Evolutionary conservation across 164 flowering plant species (phyloP).

Genomic region (Taxillus chinensis): DNA sequence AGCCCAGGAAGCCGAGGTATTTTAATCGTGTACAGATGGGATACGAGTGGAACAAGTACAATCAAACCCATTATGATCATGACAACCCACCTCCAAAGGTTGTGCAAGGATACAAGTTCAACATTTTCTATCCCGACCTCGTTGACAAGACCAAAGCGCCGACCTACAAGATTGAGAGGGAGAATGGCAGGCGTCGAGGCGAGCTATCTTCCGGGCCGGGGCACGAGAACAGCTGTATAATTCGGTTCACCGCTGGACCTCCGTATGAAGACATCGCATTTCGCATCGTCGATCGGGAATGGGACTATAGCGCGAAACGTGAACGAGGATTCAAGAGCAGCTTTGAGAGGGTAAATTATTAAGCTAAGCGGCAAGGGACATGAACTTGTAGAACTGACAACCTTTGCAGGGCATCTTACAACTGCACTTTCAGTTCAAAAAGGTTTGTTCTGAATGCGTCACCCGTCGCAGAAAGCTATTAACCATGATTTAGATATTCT

Average conservation of each 20-base stretch:
- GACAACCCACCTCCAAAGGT: conserved; percentile 98
- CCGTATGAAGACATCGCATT: conserved; percentile 98
- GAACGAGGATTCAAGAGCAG: conserved; percentile 96
- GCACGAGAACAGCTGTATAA: conserved; percentile 93
- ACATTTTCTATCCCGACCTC: conserved; percentile 94
- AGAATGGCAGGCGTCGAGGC: conserved; percentile 80
- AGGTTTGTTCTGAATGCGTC: too few species aligned
- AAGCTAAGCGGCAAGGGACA: too few species aligned
- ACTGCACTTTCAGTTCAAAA: too few species aligned
- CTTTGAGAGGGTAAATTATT: conserved; percentile 92
- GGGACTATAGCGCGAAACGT: conserved; percentile 98
- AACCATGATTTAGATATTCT: too few species aligned
- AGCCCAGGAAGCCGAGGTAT: conserved; percentile 95
- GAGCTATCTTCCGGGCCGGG: too few species aligned
- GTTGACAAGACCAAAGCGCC: conserved; percentile 93
- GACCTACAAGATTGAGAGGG: conserved; percentile 71
- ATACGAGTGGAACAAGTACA: conserved; percentile 98
- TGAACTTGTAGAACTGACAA: too few species aligned
- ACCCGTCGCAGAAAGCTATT: too few species aligned
- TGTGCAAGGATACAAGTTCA: conserved; percentile 96
- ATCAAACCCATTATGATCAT: conserved; percentile 97
- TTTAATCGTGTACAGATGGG: conserved; percentile 99
- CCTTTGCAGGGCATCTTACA: too few species aligned
- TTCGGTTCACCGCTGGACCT: conserved; percentile 96
- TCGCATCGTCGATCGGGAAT: conserved; percentile 83